These are phyloP conservation scores for Trichoderma aggressivum DNA, from an alignment of 2,329 filamentous ascomycete species.

Conservation along the genomic window DNA sequence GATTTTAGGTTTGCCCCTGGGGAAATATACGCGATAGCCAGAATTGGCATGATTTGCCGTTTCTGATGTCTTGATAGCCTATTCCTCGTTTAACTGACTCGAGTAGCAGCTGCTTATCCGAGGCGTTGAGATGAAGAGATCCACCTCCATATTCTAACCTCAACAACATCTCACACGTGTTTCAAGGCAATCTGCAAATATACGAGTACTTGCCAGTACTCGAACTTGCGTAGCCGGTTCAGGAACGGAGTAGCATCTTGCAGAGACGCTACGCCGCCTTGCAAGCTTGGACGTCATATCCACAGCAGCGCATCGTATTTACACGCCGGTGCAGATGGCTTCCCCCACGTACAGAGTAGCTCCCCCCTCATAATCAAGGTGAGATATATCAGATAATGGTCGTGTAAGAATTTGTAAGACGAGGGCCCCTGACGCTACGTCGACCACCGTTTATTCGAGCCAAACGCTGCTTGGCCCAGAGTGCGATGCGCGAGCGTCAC, in stretches of 20 bases:
- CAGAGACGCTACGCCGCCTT: not conserved
- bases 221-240: not conserved
- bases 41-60: not conserved
- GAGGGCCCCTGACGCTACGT: not conserved
- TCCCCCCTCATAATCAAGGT: not conserved
- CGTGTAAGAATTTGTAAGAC: not conserved
- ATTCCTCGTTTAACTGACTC: not conserved
- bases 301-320: not conserved
- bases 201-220: not conserved
- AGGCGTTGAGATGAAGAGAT: not conserved
- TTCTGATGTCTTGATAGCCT: not conserved
- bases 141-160: not conserved
- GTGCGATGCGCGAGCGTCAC: not conserved
- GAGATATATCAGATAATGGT: not conserved
- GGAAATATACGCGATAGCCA: not conserved
- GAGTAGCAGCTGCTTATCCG: not conserved
- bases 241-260: not conserved
- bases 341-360: not conserved
- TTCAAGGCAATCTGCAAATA: not conserved
- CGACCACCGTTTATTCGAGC: not conserved
- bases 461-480: not conserved
- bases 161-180: not conserved
- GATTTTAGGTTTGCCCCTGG: not conserved
- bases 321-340: not conserved
- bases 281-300: not conserved